Conservation (phyloP, 495 filamentous ascomycete genomes). For the Cryomyces minteri region DNA sequence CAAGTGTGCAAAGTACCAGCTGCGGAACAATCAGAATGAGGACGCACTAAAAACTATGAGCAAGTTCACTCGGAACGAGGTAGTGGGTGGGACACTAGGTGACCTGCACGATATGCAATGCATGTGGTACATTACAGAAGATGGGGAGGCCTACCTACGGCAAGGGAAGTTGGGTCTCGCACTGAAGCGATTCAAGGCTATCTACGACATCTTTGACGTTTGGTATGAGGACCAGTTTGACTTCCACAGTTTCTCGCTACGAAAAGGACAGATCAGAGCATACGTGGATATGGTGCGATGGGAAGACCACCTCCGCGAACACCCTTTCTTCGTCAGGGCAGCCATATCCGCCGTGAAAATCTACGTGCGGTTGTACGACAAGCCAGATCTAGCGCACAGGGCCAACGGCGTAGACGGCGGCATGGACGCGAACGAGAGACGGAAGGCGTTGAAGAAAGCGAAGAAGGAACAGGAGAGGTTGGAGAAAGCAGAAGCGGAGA, state of each 20-base stretch:
- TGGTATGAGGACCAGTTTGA: constrained; percentile 99
- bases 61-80: constrained; percentile 85
- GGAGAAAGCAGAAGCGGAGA: constrained; percentile 64
- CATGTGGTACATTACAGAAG: constrained; percentile 91
- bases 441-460: constrained; percentile 91
- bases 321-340: constrained; percentile 83
- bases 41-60: constrained; percentile 75
- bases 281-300: constrained; percentile 94
- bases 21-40: constrained; percentile 82
- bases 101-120: constrained; percentile 98
- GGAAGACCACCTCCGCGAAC: constrained; percentile 79
- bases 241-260: constrained; percentile 90
- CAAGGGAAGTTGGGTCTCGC: constrained; percentile 70
- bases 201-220: constrained; percentile 83
- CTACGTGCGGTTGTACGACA: constrained; percentile 65
- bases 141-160: constrained; percentile 75
- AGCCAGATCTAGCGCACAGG: constrained; percentile 42
- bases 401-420: constrained; percentile 29
- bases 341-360: constrained; percentile 65
- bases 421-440: constrained; percentile 47
- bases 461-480: constrained; percentile 75
- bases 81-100: constrained; percentile 66
- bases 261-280: constrained; percentile 86
- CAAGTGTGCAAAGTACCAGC: constrained; percentile 92
- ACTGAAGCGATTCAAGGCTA: constrained; percentile 71